Base-by-base conservation (phyloP, 176 grass and related monocot species). In the Carex myosuroides region DNA sequence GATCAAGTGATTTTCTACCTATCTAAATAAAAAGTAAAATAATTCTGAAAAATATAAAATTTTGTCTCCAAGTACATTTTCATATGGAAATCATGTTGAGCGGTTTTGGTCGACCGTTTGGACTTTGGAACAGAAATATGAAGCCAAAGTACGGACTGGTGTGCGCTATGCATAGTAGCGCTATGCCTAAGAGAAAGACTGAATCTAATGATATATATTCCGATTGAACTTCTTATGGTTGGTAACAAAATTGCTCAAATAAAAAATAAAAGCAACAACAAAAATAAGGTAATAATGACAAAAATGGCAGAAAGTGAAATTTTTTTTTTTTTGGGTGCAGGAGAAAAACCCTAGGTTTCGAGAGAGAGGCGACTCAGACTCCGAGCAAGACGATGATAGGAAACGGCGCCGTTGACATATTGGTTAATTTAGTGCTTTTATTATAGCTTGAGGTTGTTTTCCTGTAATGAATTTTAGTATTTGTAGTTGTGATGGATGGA, bases 341-440 rank as follows among this genome's bases (percentile, higher is more conserved):
- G 96, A 95, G 76, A 99, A 92, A 79, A 95, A 99, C 83, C 91
- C 96, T 52, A 89, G 92, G 30, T 99, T 99, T 24, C 88, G 92
- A 55, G 95, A 95, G 88, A 95, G 84, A 65, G 95, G 89, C n/a
- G 93, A 91, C 74, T 92, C 95, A 21, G 95, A 98, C 50, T 91
- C 92, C 3, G 93, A 98, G 0, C 92, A 95, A 5, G 95, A 94
- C 70, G 86, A 92, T 3, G 90, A 97, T 73, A 92, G 89, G 88
- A 95, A 89, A 86, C 83, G 91, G 1, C 88, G 91, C 4, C 86
- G 83, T 63, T 95, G 61, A 85, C 69, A n/a, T 29, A n/a, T 50
- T 71, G 12, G 41, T 48, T 18, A 24, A 73, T 50, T 50, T 21
- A 21, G 20, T 48, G 44, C 52, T 73, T 42, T 13, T 48, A 73